These are phyloP conservation scores for Diutina ranongensis DNA, from an alignment of 1,139 yeast genomes.

Conservation along the genomic window DNA sequence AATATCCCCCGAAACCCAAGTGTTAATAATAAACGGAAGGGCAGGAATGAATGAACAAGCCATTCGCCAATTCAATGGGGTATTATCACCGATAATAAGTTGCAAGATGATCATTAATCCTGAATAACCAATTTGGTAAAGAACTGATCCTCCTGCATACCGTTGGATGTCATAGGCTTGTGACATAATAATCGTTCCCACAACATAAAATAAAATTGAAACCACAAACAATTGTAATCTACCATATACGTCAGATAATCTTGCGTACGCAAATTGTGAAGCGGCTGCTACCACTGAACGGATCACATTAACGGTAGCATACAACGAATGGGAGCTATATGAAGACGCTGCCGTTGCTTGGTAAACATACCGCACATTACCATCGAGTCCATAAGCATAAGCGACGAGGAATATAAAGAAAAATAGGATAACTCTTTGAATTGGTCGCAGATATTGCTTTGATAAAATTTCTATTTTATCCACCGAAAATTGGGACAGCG, in stretches of 20 bases:
- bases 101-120: neutral
- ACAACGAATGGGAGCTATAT: conserved; percentile 1
- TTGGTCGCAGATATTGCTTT: conserved; percentile 17
- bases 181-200: conserved; percentile 3
- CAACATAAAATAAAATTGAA: conserved; percentile 1
- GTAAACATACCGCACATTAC: conserved; percentile 37
- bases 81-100: neutral
- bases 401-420: conserved; percentile 46
- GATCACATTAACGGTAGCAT: conserved; percentile 2
- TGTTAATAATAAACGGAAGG: neutral
- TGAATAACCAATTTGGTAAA: neutral
- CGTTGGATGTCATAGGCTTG: conserved; percentile 5
- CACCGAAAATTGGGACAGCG: conserved; percentile 11
- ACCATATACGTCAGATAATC: conserved; percentile 3
- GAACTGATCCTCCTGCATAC: conserved; percentile 3
- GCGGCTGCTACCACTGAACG: conserved; percentile 4
- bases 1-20: conserved; percentile 5
- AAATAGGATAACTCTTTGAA: conserved; percentile 26
- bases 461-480: conserved; percentile 31
- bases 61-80: conserved; percentile 9
- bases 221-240: conserved; percentile 3
- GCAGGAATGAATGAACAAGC: conserved; percentile 9
- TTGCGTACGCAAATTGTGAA: neutral
- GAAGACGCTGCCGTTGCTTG: conserved; percentile 3
- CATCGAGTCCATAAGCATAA: conserved; percentile 59